phyloP scores from a whole-genome alignment of 345 rosid genomes.

The Eucalyptus melliodora region DNA sequence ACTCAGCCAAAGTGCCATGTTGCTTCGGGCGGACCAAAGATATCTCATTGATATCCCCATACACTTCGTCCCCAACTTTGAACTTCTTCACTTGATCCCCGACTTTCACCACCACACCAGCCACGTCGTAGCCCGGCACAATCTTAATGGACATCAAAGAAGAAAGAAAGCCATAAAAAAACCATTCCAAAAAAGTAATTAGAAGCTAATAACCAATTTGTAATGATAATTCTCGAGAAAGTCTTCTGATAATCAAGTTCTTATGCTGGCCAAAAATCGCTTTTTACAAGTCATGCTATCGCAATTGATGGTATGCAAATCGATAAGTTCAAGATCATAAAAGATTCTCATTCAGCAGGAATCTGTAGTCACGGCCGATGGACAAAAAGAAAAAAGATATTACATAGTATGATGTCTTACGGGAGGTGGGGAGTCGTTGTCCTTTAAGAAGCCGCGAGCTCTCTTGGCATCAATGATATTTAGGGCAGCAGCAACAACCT shows the following conservation, averaged over 20 bases:
- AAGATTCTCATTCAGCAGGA: neutral
- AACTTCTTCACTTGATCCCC: conserved; percentile 45
- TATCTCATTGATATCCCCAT: conserved; percentile 30
- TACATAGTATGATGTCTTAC: conserved; percentile 4
- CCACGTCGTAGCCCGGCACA: conserved; percentile 37
- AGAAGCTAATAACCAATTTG: neutral
- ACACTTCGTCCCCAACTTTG: neutral
- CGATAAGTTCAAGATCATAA: neutral
- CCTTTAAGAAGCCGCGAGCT: conserved; percentile 67
- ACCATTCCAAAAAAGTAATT: neutral
- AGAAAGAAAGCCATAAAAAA: neutral
- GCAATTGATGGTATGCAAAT: neutral
- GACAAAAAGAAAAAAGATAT: neutral
- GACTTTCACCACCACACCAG: conserved; percentile 66
- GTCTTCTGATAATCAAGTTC: neutral
- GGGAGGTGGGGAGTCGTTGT: conserved; percentile 71
- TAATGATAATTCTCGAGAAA: neutral
- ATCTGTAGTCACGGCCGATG: neutral
- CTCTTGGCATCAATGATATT: conserved; percentile 77
- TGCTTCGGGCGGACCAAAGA: conserved; percentile 54
- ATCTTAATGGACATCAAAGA: neutral
- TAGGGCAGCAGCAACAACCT: conserved; percentile 77
- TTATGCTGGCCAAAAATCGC: neutral
- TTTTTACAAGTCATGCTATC: neutral
- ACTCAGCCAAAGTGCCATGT: conserved; percentile 67